A percentile compares a stretch with the other conserved stretches of the same genome.
These are phyloP conservation scores for Penicillium sp. DNA, from an alignment of 2,329 filamentous ascomycete species.

Conservation along the genomic window DNA sequence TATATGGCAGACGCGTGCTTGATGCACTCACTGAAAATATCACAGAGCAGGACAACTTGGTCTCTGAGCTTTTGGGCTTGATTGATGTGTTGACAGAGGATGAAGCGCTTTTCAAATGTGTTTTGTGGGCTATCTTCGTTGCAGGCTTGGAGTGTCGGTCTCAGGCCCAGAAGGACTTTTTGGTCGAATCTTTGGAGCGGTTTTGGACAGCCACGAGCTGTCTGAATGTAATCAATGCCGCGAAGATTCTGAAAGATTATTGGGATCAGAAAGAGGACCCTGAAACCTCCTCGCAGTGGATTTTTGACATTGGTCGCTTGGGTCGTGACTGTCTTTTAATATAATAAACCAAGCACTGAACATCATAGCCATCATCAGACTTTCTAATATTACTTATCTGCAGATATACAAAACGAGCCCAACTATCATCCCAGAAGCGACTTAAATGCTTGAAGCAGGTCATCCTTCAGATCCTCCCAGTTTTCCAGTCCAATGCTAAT, in stretches of 20 bases:
- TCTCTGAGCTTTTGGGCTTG: slow-evolving; percentile 26
- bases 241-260: slow-evolving; percentile 28
- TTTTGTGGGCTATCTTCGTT: slow-evolving; percentile 38
- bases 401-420: neutral
- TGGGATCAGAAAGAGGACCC: slow-evolving; percentile 22
- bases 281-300: slow-evolving; percentile 23
- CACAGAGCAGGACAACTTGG: slow-evolving; percentile 19
- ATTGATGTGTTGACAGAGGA: slow-evolving; percentile 28
- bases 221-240: slow-evolving; percentile 35
- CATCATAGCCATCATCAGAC: too few relatives aligned
- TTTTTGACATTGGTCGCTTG: slow-evolving; percentile 31
- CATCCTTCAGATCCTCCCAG: slow-evolving; percentile 75
- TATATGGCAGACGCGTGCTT: slow-evolving; percentile 35
- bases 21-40: slow-evolving; percentile 21
- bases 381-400: too few relatives aligned
- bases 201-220: slow-evolving; percentile 35
- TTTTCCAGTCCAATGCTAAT: slow-evolving; percentile 84
- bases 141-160: slow-evolving; percentile 33
- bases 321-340: slow-evolving; percentile 35
- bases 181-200: slow-evolving; percentile 26
- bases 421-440: neutral
- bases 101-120: slow-evolving; percentile 32
- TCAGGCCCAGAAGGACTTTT: slow-evolving; percentile 23
- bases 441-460: slow-evolving; percentile 53
- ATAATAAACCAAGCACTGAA: slow-evolving; percentile 8